A percentile compares a stretch with the other conserved stretches of the same genome.
Evolutionary conservation across 2,329 filamentous ascomycete genomes (phyloP).

Genomic region (Cladosporium sp.): DNA sequence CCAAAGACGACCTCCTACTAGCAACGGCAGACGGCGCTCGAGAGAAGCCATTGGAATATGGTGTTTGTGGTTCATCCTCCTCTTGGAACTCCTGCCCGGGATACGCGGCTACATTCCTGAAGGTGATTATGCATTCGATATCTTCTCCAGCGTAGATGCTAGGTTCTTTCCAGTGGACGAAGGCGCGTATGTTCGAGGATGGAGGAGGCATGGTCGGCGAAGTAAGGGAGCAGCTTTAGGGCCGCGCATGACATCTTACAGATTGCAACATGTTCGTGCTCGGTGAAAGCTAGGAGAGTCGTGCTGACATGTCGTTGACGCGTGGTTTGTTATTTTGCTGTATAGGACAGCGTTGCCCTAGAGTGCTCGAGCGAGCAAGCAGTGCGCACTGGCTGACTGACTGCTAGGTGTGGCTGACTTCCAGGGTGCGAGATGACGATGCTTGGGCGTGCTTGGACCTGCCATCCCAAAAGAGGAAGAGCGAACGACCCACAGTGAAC

Average conservation of each 20-base stretch:
- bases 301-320: not conserved
- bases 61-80: constrained; percentile 27
- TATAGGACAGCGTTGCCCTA: not conserved
- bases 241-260: constrained; percentile 20
- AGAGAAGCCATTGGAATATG: constrained; percentile 38
- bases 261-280: constrained; percentile 15
- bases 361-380: not conserved
- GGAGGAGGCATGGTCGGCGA: constrained; percentile 19
- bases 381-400: constrained; percentile 1
- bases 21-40: constrained; percentile 17
- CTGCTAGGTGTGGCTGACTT: constrained; percentile 6
- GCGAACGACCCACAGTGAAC: constrained; percentile 2
- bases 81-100: constrained; percentile 44
- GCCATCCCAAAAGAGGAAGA: constrained; percentile 8
- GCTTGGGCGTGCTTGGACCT: not conserved
- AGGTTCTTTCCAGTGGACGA: constrained; percentile 90
- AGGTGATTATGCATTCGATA: constrained; percentile 92
- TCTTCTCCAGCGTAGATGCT: constrained; percentile 96
- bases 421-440: constrained; percentile 8
- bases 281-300: not conserved
- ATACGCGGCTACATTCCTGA: constrained; percentile 72
- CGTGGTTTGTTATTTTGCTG: not conserved
- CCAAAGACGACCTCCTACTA: constrained; percentile 22
- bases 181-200: constrained; percentile 82
- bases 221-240: constrained; percentile 20